Base-by-base conservation (phyloP, 352 stramenopile species). In the Phytophthora aleatoria region DNA sequence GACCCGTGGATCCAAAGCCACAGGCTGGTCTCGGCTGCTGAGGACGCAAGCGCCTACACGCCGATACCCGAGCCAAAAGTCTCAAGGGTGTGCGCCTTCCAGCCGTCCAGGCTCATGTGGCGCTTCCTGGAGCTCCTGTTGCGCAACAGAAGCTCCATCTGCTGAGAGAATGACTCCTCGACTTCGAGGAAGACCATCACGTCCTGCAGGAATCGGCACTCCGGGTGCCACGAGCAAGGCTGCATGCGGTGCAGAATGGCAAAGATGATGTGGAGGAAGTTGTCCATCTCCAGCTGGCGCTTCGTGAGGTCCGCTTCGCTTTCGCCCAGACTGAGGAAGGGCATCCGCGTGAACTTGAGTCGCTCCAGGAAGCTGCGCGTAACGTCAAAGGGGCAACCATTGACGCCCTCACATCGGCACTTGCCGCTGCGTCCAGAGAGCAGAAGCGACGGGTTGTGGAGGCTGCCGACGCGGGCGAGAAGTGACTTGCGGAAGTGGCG, bases 171-270 rank as follows among this genome's bases (percentile, higher is more conserved):
- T n/a, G 76, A 71, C 62, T 91, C 77, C 45, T 89, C 79, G 15
- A 93, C 85, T 43, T 92, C 85, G 27, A 95, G 71, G 69, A 95
- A 95, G 47, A 39, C 67, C 48, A 93, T 75, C 35, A 95, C 81
- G 60, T 94, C 84, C 56, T 92, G 83, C 20, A 95, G 70, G 57
- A 95, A 95, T 2, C 77, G 71, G 66, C 87, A 95, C 42, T 93
- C 76, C 4, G 76, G 62, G 56, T 88, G 76, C 76, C 85, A 92
- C 50, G 74, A 69, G 30, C 70, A 75, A 24, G 81, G 77, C 59
- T 89, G 79, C 76, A 91, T 90, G 48, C 81, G 80, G 61, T 92
- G 85, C 57, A 95, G 64, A 52, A 92, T 89, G 41, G 77, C 78
- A 53, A 94, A 91, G 57, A 95, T 79, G 59, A 91, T 84, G 49